Conservation (phyloP, 305 asterid genomes). For the Solanum hybrid region DNA sequence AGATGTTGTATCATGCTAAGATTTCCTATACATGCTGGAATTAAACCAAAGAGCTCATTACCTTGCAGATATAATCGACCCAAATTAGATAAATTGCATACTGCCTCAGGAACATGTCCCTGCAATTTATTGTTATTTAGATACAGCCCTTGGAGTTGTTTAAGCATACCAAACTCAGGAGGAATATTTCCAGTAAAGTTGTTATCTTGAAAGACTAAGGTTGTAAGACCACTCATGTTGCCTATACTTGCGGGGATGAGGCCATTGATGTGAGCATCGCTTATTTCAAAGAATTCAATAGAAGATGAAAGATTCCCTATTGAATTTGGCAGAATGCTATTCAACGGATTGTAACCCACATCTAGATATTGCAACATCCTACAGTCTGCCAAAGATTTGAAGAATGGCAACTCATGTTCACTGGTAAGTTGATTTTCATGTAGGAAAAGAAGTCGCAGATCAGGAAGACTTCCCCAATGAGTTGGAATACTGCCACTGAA, state of each 20-base stretch:
- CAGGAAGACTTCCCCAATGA: neutral
- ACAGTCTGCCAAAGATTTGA: neutral
- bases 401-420: neutral
- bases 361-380: neutral
- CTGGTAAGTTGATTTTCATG: neutral
- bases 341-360: neutral
- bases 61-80: neutral
- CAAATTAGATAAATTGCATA: neutral
- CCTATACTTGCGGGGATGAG: neutral
- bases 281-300: neutral
- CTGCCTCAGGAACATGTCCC: conserved; percentile 16
- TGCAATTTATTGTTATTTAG: conserved; percentile 7
- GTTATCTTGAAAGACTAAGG: neutral
- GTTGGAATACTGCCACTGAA: conserved; percentile 10
- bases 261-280: neutral
- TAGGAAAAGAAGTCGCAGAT: neutral
- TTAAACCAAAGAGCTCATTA: neutral
- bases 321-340: neutral
- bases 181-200: conserved; percentile 8
- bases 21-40: neutral
- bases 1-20: neutral
- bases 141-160: conserved; percentile 7
- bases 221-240: neutral
- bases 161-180: neutral
- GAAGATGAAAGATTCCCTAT: neutral